phyloP scores from a whole-genome alignment of 1,139 yeast species.

The Candida sojae region DNA sequence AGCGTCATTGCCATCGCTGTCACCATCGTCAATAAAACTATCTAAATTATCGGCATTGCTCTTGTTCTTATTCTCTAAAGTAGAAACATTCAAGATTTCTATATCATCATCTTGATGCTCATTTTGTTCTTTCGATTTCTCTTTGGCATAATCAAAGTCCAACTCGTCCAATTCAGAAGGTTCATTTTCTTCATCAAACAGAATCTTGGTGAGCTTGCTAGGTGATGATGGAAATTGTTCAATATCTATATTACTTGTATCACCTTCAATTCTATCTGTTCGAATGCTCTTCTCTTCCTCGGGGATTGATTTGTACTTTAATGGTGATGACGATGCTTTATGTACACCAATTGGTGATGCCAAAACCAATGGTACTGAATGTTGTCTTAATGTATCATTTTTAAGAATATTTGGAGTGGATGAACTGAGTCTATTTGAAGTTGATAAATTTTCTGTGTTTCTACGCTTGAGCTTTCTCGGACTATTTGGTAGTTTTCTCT shows the following conservation, averaged over 20 bases:
- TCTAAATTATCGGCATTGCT: background rate
- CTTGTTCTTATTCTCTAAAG: conserved; percentile 1
- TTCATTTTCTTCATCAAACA: conserved; percentile 4
- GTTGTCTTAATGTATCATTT: conserved; percentile 10
- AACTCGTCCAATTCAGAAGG: conserved; percentile 3
- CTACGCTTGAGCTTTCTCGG: conserved; percentile 9
- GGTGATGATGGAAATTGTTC: conserved; percentile 12
- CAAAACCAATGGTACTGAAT: conserved; percentile 13
- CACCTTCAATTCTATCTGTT: conserved; percentile 11
- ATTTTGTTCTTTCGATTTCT: background rate
- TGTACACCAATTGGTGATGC: conserved; percentile 15
- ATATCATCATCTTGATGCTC: background rate
- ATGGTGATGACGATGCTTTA: conserved; percentile 12
- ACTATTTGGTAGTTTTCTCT: conserved; percentile 7
- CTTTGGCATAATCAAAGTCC: background rate
- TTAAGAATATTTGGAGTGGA: conserved; percentile 1
- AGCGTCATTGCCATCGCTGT: background rate
- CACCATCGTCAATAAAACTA: background rate
- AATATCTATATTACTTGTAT: conserved; percentile 1
- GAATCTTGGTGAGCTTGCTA: background rate
- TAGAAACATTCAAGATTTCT: background rate
- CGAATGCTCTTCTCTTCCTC: conserved; percentile 9
- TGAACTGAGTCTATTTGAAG: background rate
- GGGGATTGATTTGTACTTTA: background rate
- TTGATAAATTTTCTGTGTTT: background rate